phyloP scores from a whole-genome alignment of 257 asterid genomes.

The Lantana camara region DNA sequence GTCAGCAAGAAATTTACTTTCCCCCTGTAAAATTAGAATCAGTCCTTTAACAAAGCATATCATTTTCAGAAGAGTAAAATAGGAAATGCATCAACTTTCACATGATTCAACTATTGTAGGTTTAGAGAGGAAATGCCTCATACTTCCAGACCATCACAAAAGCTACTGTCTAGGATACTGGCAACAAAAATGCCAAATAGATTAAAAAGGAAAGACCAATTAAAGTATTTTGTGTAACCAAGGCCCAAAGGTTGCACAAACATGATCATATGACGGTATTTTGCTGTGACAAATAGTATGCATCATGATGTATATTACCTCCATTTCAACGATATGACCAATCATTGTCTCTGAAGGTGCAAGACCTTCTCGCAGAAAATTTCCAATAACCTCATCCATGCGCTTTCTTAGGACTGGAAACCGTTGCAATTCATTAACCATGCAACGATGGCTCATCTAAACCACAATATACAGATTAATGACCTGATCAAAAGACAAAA shows the following conservation, averaged over 20 bases:
- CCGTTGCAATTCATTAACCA: constrained; percentile 88
- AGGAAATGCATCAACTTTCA: constrained; percentile 3
- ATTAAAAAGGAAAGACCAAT: neutral
- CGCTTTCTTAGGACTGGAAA: constrained; percentile 84
- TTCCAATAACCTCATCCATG: constrained; percentile 90
- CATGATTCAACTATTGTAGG: constrained; percentile 14
- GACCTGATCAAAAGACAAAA: constrained; percentile 11
- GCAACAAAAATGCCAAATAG: constrained; percentile 2
- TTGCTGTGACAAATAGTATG: neutral
- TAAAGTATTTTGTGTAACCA: neutral
- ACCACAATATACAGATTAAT: constrained; percentile 20
- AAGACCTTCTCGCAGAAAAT: constrained; percentile 91
- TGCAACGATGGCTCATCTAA: constrained; percentile 95
- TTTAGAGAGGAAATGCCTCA: neutral
- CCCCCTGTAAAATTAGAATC: neutral
- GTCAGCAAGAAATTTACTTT: neutral
- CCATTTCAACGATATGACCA: constrained; percentile 92
- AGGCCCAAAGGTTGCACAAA: neutral
- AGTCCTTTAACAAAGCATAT: neutral
- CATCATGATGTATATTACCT: constrained; percentile 47
- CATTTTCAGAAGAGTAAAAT: no score
- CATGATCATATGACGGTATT: neutral
- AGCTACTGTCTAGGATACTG: neutral
- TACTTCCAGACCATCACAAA: neutral
- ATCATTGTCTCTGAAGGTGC: constrained; percentile 93